Evolutionary conservation across 2,329 filamentous ascomycete species (phyloP).

Genomic region (Fusarium neocosmosporiellum): DNA sequence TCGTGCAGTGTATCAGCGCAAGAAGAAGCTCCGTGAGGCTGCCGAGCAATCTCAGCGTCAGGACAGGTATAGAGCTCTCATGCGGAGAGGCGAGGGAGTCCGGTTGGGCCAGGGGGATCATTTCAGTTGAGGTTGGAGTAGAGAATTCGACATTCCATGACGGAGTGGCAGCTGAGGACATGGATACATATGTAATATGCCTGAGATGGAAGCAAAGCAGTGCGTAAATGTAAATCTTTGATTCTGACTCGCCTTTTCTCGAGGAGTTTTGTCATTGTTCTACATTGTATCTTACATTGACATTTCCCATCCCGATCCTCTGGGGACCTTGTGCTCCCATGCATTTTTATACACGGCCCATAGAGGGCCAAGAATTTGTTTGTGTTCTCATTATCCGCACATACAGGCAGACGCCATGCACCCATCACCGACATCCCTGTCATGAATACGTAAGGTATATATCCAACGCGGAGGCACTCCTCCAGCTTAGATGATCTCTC

Average conservation of each 20-base stretch:
- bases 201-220: constrained; percentile 6
- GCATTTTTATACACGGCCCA: constrained; percentile 48
- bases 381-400: constrained; percentile 42
- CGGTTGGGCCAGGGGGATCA: constrained; percentile 73
- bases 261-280: constrained; percentile 49
- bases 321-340: constrained; percentile 39
- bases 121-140: constrained; percentile 59
- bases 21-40: constrained; percentile 75
- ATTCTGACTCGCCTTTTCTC: constrained; percentile 40
- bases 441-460: constrained; percentile 31
- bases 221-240: constrained; percentile 35
- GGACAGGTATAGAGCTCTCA: constrained; percentile 58
- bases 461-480: constrained; percentile 14
- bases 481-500: constrained; percentile 69
- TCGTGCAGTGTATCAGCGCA: constrained; percentile 90
- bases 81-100: constrained; percentile 63
- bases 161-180: background rate
- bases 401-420: constrained; percentile 32
- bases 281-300: constrained; percentile 55
- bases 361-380: constrained; percentile 38
- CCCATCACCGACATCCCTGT: constrained; percentile 20
- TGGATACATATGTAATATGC: constrained; percentile 31
- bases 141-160: constrained; percentile 6
- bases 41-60: constrained; percentile 54
- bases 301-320: constrained; percentile 38